phyloP scores from a whole-genome alignment of 164 flowering plant genomes.

The Annona squamosa region DNA sequence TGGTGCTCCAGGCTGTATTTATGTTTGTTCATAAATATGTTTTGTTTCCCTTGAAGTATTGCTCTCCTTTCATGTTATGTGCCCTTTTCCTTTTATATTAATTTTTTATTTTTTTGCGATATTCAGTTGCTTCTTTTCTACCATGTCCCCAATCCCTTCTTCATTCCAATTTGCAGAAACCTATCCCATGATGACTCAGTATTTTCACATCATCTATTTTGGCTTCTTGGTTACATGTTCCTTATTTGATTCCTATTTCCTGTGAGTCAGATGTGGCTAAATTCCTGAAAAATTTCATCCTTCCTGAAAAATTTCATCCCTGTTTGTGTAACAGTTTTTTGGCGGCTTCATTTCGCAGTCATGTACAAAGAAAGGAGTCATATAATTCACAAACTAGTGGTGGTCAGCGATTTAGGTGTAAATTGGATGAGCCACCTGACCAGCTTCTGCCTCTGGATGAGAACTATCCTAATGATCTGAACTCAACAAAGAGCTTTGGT shows the following conservation, averaged over 20 bases:
- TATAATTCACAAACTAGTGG: slow-evolving; percentile 25
- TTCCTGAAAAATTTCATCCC: slow-evolving; percentile 19
- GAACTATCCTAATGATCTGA: slow-evolving; percentile 36
- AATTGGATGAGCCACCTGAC: slow-evolving; percentile 18
- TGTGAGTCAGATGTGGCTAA: too few species aligned
- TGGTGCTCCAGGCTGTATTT: too few species aligned
- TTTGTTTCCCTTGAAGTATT: too few species aligned
- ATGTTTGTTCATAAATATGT: too few species aligned
- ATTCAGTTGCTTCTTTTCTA: neutral
- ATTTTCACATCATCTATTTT: too few species aligned
- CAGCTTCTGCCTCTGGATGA: slow-evolving; percentile 33
- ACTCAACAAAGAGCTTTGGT: slow-evolving; percentile 50
- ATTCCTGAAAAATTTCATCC: neutral
- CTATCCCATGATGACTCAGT: too few species aligned
- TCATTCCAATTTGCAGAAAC: too few species aligned
- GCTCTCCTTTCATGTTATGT: too few species aligned
- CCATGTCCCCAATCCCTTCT: neutral
- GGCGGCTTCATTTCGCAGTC: slow-evolving; percentile 80
- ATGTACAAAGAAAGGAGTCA: slow-evolving; percentile 39
- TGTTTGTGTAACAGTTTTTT: slow-evolving; percentile 62
- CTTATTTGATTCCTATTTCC: neutral
- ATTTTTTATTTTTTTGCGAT: neutral
- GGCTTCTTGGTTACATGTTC: too few species aligned
- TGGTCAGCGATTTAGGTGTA: slow-evolving; percentile 16
- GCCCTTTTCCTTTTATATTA: too few species aligned